Conservation (phyloP, 345 rosid genomes). For the Lepidium aucheri region DNA sequence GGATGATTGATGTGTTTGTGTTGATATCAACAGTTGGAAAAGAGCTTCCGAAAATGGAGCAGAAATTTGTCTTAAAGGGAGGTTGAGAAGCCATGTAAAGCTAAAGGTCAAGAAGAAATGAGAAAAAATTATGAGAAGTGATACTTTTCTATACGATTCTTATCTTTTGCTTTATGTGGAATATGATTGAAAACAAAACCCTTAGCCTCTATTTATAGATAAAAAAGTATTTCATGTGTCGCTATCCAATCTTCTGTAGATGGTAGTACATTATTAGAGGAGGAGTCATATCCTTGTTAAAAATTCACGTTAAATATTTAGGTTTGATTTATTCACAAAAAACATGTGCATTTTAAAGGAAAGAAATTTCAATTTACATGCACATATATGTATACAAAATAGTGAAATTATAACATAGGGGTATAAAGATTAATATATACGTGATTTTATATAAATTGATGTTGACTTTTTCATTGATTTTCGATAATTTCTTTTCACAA, state of each 20-base stretch:
- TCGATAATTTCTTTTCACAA: too few relatives aligned
- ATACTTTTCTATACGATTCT: not conserved
- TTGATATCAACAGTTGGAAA: not conserved
- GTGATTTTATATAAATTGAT: not conserved
- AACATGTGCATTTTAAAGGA: not conserved
- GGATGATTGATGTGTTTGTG: not conserved
- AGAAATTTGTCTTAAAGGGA: conserved; percentile 19
- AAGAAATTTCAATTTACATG: not conserved
- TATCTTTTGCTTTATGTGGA: conserved; percentile 1
- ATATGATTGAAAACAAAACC: not conserved
- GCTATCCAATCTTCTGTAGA: conserved; percentile 9
- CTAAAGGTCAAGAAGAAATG: not conserved
- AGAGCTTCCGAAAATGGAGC: not conserved
- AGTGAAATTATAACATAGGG: not conserved
- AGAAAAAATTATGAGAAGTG: not conserved
- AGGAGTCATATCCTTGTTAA: not conserved
- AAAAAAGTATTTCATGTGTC: not conserved
- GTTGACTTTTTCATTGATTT: too few relatives aligned
- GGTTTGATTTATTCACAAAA: not conserved
- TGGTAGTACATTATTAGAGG: conserved; percentile 15
- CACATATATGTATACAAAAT: too few relatives aligned
- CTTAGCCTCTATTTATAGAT: conserved; percentile 7
- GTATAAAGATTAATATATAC: not conserved
- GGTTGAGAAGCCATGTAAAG: conserved; percentile 26
- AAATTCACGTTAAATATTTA: not conserved